These are phyloP conservation scores for Scheffersomyces spartinae DNA, from an alignment of 805 yeast genomes.

Conservation along the genomic window DNA sequence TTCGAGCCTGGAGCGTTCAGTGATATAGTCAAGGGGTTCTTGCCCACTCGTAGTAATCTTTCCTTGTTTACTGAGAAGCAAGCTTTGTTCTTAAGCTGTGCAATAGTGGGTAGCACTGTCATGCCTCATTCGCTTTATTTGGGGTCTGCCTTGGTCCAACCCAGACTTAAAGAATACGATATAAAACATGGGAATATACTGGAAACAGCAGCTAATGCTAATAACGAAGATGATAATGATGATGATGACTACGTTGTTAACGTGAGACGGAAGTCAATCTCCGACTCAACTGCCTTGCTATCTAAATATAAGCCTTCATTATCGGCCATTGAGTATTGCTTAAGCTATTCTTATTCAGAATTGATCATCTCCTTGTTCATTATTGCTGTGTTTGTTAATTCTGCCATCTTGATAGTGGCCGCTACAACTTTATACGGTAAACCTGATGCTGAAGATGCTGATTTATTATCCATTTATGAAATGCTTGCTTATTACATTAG, in stretches of 20 bases:
- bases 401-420: slow-evolving; percentile 35
- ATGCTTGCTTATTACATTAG: slow-evolving; percentile 32
- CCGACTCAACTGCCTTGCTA: slow-evolving; percentile 18
- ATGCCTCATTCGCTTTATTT: slow-evolving; percentile 36
- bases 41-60: slow-evolving; percentile 59
- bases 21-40: slow-evolving; percentile 51
- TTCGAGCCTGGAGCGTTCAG: slow-evolving; percentile 41
- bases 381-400: slow-evolving; percentile 33
- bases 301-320: slow-evolving; percentile 29
- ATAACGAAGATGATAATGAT: slow-evolving; percentile 3
- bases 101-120: slow-evolving; percentile 35
- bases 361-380: slow-evolving; percentile 27
- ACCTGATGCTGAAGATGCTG: slow-evolving; percentile 36
- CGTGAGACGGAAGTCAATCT: slow-evolving; percentile 6
- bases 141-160: slow-evolving; percentile 33
- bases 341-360: slow-evolving; percentile 28
- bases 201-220: slow-evolving; percentile 3
- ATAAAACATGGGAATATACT: slow-evolving; percentile 15
- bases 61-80: slow-evolving; percentile 40
- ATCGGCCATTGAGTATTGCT: slow-evolving; percentile 29
- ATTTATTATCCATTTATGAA: slow-evolving; percentile 31
- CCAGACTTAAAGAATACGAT: slow-evolving; percentile 32
- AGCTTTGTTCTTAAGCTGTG: slow-evolving; percentile 33
- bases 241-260: too few species aligned
- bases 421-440: slow-evolving; percentile 29